Conservation (phyloP, 2,329 filamentous ascomycete species). For the Escovopsis sp. region DNA sequence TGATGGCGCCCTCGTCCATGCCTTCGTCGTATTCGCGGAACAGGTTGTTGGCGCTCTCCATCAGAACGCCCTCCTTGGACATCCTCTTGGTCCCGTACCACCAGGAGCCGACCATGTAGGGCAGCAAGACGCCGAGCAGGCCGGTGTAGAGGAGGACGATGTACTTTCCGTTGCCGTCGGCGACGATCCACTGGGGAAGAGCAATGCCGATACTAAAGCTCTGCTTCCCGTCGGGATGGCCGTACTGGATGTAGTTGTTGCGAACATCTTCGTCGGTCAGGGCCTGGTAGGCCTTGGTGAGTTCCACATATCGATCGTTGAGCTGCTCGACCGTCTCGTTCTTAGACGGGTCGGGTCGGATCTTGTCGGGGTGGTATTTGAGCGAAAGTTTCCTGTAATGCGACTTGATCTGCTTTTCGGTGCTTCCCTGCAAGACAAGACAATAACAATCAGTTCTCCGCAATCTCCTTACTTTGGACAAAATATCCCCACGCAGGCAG, state of each 20-base stretch:
- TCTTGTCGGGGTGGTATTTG: slow-evolving; percentile 86
- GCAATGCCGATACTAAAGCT: slow-evolving; percentile 96
- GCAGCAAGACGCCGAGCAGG: slow-evolving; percentile 76
- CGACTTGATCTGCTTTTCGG: slow-evolving; percentile 82
- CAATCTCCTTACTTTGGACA: too few relatives aligned
- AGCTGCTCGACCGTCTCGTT: slow-evolving; percentile 78
- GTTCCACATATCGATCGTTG: slow-evolving; percentile 81
- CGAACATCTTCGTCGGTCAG: slow-evolving; percentile 94
- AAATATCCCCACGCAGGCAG: too few relatives aligned
- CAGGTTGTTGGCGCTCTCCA: slow-evolving; percentile 85
- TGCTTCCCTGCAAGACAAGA: slow-evolving; percentile 43
- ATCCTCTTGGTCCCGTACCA: slow-evolving; percentile 93
- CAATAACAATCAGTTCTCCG: slow-evolving; percentile 4
- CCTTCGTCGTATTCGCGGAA: slow-evolving; percentile 86
- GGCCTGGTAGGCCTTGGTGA: slow-evolving; percentile 96
- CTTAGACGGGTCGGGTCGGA: slow-evolving; percentile 64
- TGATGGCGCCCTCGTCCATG: slow-evolving; percentile 63
- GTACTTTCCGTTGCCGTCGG: slow-evolving; percentile 90
- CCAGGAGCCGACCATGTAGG: slow-evolving; percentile 90
- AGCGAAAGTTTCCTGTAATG: slow-evolving; percentile 79
- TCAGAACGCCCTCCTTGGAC: slow-evolving; percentile 84
- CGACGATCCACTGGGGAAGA: slow-evolving; percentile 80
- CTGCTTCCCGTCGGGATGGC: slow-evolving; percentile 95
- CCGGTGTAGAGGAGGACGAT: slow-evolving; percentile 79
- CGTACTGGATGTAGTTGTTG: slow-evolving; percentile 92